Percentiles rank a stretch among this genome's conserved stretches.
These are phyloP conservation scores for Microsporum canis DNA, from an alignment of 2,329 filamentous ascomycete species.

Conservation along the genomic window DNA sequence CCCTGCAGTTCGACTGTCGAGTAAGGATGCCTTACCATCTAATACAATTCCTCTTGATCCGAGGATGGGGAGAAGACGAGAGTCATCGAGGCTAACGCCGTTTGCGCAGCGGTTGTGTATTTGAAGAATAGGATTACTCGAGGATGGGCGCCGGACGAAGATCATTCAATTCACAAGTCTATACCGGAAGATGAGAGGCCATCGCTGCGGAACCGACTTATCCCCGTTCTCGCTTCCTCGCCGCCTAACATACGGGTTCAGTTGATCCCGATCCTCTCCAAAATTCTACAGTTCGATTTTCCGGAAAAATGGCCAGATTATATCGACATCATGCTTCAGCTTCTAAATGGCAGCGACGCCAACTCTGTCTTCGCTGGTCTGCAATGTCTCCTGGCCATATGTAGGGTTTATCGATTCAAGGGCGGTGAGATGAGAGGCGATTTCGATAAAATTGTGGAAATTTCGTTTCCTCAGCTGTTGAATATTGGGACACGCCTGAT, in stretches of 20 bases:
- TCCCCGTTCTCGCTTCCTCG: constrained; percentile 76
- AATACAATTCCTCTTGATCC: constrained; percentile 15
- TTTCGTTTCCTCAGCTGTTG: constrained; percentile 78
- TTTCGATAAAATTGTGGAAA: constrained; percentile 88
- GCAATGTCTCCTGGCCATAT: constrained; percentile 88
- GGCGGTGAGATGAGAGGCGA: constrained; percentile 68
- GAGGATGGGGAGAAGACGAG: constrained; percentile 1
- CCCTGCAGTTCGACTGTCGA: constrained; percentile 70
- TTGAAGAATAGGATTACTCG: constrained; percentile 95
- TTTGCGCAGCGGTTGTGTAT: constrained; percentile 71
- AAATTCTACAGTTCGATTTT: constrained; percentile 92
- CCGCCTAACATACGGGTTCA: constrained; percentile 77
- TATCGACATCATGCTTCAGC: constrained; percentile 79
- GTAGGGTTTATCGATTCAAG: constrained; percentile 92
- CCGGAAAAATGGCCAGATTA: constrained; percentile 89
- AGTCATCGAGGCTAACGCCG: constrained; percentile 15
- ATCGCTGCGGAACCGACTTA: constrained; percentile 72
- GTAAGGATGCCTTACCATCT: constrained; percentile 45
- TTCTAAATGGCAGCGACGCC: constrained; percentile 77
- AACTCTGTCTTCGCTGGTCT: constrained; percentile 82
- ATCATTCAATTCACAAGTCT: constrained; percentile 57
- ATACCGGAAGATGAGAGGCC: constrained; percentile 85
- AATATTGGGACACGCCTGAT: constrained; percentile 80
- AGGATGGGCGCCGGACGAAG: constrained; percentile 72
- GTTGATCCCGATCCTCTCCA: constrained; percentile 86